Percentiles rank a stretch among this genome's conserved stretches.
phyloP scores from a whole-genome alignment of 2,329 filamentous ascomycete species.

The Corniculantispora saksenae region DNA sequence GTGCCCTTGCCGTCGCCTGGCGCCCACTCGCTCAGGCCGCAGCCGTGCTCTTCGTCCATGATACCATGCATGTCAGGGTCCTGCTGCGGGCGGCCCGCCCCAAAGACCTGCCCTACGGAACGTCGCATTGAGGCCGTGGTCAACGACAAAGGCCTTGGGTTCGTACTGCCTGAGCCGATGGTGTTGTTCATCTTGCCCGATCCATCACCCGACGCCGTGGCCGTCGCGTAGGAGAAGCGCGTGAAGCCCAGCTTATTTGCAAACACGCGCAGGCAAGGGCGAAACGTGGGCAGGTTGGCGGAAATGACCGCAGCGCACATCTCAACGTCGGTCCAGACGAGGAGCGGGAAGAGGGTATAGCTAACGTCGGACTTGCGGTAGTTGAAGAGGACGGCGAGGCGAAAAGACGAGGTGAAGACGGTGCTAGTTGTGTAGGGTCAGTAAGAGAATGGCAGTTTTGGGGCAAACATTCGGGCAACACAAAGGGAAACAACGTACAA shows the following conservation, averaged over 20 bases:
- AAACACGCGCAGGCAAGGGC: constrained; percentile 43
- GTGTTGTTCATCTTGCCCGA: neutral
- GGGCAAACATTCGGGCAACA: neutral
- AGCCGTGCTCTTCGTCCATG: constrained; percentile 2
- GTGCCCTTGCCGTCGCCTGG: neutral
- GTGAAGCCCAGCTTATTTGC: constrained; percentile 43
- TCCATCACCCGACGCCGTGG: neutral
- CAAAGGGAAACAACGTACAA: constrained; percentile 35
- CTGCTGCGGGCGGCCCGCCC: neutral
- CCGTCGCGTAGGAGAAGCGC: neutral
- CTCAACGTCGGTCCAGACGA: constrained; percentile 51
- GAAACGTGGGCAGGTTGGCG: constrained; percentile 53
- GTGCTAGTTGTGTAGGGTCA: constrained; percentile 34
- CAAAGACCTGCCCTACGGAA: neutral
- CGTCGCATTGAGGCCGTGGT: neutral
- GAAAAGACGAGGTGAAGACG: constrained; percentile 49
- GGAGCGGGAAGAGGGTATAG: constrained; percentile 47
- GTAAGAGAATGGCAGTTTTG: neutral
- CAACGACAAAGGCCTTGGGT: neutral
- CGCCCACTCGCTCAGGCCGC: neutral
- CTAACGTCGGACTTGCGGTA: constrained; percentile 41
- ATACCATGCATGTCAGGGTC: neutral
- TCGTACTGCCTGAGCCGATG: neutral
- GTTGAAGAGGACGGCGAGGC: constrained; percentile 47
- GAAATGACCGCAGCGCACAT: constrained; percentile 52